Evolutionary conservation across 768 basidiomycete genomes (phyloP), one percentile per base, ranked within the genome.

Genomic region (Kondoa malvinella): DNA sequence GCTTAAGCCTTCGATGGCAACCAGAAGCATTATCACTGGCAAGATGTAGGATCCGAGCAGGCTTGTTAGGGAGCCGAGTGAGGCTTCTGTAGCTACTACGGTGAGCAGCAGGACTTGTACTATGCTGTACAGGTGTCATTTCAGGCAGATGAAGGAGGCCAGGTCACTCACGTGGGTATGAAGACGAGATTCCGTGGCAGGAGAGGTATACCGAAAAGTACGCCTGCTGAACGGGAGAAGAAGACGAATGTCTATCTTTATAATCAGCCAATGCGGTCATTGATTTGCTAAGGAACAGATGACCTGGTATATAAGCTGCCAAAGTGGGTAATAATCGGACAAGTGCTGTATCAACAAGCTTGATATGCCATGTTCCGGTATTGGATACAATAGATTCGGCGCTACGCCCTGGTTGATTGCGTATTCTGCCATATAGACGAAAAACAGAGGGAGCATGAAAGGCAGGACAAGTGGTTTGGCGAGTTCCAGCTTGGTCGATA

Each of bases 321-420:
- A 71, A 17, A 70, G 71, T 60, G 68, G 16, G 30, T 57, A 56
- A 30, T 59, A 97, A 74, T 96, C 94, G 40, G 90, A 82, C 25
- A 91, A 81, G 0, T 84, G 85, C 73, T 88, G 84, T 67, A 97
- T 88, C 68, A 96, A 81, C 74, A 81, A 83, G 74, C 85, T 83
- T 63, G 94, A 80, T 15, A 89, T 63, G 69, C 86, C 80, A 2
- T 79, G 78, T 4, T 83, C 82, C 0, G 92, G 92, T 14, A 94
- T 82, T 3, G 89, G 86, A 75, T 92, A 97, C 3, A 96, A 76
- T 21, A 97, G 79, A 0, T 91, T 94, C 0, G 94, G 92, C 21
- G 89, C 82, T 4, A 96, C 84, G 33, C 94, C 94, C 85, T 89
- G 88, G 74, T 92, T 92, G 71, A 92, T 92, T 1, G 87, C 89